Evolutionary conservation across 2,329 filamentous ascomycete species (phyloP).

Genomic region (Cladosporium sp.): DNA sequence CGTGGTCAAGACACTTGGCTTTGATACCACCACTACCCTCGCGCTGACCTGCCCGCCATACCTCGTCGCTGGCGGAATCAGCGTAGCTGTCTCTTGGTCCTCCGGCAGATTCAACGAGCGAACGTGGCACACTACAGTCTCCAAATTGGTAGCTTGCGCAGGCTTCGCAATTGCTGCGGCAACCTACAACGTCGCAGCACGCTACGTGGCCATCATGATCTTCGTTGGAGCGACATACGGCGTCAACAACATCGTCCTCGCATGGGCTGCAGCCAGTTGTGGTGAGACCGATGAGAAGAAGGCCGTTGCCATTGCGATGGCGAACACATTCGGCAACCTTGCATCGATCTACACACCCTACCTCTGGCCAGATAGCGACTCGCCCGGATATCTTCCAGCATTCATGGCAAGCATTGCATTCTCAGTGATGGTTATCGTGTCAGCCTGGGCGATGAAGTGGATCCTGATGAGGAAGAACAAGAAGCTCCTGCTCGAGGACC

Average conservation of each 20-base stretch:
- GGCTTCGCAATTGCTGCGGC: slow-evolving; percentile 8
- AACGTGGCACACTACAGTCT: slow-evolving; percentile 40
- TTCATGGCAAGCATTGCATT: slow-evolving; percentile 38
- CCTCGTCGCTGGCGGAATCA: slow-evolving; percentile 26
- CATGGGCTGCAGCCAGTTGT: slow-evolving; percentile 41
- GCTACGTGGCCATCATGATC: slow-evolving; percentile 38
- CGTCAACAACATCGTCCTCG: slow-evolving; percentile 41
- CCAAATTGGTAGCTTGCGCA: slow-evolving; percentile 8
- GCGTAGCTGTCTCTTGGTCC: slow-evolving; percentile 38
- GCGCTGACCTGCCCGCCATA: slow-evolving; percentile 41
- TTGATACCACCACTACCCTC: slow-evolving; percentile 36
- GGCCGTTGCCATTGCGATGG: slow-evolving; percentile 52
- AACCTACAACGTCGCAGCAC: slow-evolving; percentile 20
- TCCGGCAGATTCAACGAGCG: slow-evolving; percentile 45
- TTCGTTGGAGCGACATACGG: slow-evolving; percentile 39
- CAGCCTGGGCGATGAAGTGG: slow-evolving; percentile 31
- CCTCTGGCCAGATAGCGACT: slow-evolving; percentile 36
- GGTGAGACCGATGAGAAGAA: slow-evolving; percentile 48
- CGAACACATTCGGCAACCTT: slow-evolving; percentile 52
- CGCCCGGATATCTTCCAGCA: slow-evolving; percentile 38
- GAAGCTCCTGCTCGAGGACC: slow-evolving; percentile 27
- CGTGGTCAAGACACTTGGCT: slow-evolving; percentile 37
- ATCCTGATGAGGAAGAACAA: slow-evolving; percentile 31
- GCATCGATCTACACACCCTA: slow-evolving; percentile 48
- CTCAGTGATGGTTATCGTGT: slow-evolving; percentile 32